These are phyloP conservation scores for Lentinula detonsa DNA, from an alignment of 768 basidiomycete species.

Conservation along the genomic window DNA sequence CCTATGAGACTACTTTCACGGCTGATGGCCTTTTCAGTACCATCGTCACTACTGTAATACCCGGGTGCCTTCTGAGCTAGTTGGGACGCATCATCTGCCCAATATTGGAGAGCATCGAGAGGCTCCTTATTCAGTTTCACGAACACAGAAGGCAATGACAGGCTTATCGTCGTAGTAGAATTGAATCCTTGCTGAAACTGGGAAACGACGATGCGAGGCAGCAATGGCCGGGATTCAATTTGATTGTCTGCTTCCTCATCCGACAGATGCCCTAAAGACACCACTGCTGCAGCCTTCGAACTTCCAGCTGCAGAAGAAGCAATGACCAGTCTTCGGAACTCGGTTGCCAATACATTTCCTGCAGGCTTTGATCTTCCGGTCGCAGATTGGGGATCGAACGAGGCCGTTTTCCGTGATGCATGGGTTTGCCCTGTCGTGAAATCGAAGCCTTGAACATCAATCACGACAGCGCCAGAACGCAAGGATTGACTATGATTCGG, in stretches of 20 bases:
- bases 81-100: constrained; percentile 83
- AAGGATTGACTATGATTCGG: constrained; percentile 35
- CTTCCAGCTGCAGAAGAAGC: constrained; percentile 1
- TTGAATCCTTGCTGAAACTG: background rate
- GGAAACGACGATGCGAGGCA: background rate
- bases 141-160: constrained; percentile 60
- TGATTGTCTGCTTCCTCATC: background rate
- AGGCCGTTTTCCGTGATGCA: background rate
- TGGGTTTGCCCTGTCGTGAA: background rate
- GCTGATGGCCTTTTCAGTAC: constrained; percentile 29
- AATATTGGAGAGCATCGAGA: constrained; percentile 79
- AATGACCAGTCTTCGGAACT: background rate
- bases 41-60: constrained; percentile 15
- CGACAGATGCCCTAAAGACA: background rate
- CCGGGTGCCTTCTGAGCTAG: constrained; percentile 46
- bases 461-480: constrained; percentile 63
- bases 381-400: background rate
- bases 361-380: background rate
- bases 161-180: constrained; percentile 17
- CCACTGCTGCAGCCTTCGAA: background rate
- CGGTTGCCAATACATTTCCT: background rate
- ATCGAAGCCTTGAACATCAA: constrained; percentile 54
- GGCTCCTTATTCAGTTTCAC: constrained; percentile 53
- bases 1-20: constrained; percentile 67
- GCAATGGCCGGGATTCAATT: background rate